Base-by-base conservation (phyloP, 2,329 filamentous ascomycete species). In the Aspergillus sp. region DNA sequence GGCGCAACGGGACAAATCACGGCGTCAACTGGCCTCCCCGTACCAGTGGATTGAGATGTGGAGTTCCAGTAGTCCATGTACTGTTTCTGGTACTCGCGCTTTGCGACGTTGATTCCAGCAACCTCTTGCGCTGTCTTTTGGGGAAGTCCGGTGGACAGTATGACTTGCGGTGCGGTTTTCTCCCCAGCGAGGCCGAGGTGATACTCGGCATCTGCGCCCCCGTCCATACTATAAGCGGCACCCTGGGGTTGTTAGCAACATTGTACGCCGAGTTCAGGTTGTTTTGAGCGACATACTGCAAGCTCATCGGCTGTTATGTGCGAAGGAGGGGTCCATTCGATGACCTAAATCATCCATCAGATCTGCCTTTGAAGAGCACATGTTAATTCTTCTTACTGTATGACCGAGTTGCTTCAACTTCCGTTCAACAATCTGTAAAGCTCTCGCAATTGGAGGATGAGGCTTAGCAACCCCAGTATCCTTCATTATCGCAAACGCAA, bases 31-130 rank as follows among this genome's bases (percentile, higher is more conserved):
- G 81, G 74, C 49, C 78, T 74, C 0, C 78, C 78, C 2, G 73
- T 83, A 24, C 78, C 79, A 0, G 82, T 84, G n/a, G 75, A 47
- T 4, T 75, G 69, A 0, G 71, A 74, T 0, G 83, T 86, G 13
- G 75, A 79, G 59, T 86, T 86, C 85, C 84, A 87, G 65, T 86
- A 88, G 51, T 88, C 84, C 69, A 85, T 79, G 61, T 88, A 88
- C 17, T 76, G 71, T 57, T 82, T 82, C 63, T 86, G 83, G 49
- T 79, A 83, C 24, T 81, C 75, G 1, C 85, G 76, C 57, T 84
- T 84, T 15, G 72, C 69, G 2, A 86, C 69, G 5, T 86, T 87
- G 47, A 79, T 62, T 2, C 69, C 74, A 45, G 80, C 76, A 51
- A 82, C 76, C 22, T 78, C 71, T 5, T 63, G 69, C 1, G 77